These are phyloP conservation scores for Articulospora tetracladia DNA, from an alignment of 495 filamentous ascomycete species.

Conservation along the genomic window DNA sequence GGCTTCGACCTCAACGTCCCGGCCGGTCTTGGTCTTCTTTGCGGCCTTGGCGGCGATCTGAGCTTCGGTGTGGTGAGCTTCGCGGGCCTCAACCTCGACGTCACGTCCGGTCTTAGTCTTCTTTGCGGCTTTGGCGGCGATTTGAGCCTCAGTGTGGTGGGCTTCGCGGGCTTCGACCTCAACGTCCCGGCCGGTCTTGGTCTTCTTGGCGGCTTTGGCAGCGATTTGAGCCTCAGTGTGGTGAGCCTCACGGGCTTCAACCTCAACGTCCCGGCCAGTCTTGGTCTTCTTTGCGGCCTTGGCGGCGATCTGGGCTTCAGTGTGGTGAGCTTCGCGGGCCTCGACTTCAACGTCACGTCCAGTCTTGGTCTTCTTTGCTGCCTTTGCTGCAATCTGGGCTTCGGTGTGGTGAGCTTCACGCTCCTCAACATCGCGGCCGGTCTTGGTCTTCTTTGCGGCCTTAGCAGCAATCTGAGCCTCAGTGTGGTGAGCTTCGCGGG, in stretches of 20 bases:
- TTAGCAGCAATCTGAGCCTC: constrained; percentile 18
- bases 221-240: constrained; percentile 28
- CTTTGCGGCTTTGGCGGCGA: constrained; percentile 15
- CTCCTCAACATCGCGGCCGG: constrained; percentile 13
- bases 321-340: constrained; percentile 5
- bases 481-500: constrained; percentile 23
- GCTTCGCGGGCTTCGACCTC: constrained; percentile 21
- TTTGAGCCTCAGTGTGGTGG: constrained; percentile 29
- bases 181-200: constrained; percentile 11
- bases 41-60: constrained; percentile 14
- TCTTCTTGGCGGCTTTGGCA: constrained; percentile 5
- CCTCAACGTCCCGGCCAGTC: constrained; percentile 15
- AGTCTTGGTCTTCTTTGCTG: constrained; percentile 10
- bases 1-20: constrained; percentile 19
- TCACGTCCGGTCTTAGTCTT: constrained; percentile 3
- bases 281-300: constrained; percentile 14
- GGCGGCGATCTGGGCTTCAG: constrained; percentile 9
- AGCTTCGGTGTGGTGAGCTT: constrained; percentile 21
- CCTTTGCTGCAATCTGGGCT: constrained; percentile 20
- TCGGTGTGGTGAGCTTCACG: constrained; percentile 27
- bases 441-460: constrained; percentile 22
- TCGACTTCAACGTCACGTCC: constrained; percentile 10
- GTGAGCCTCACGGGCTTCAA: constrained; percentile 25
- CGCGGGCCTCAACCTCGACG: constrained; percentile 12
- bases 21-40: constrained; percentile 6